Evolutionary conservation across 371 early-diverging fungal genomes (phyloP).

Genomic region (Dinochytrium kinnereticum): DNA sequence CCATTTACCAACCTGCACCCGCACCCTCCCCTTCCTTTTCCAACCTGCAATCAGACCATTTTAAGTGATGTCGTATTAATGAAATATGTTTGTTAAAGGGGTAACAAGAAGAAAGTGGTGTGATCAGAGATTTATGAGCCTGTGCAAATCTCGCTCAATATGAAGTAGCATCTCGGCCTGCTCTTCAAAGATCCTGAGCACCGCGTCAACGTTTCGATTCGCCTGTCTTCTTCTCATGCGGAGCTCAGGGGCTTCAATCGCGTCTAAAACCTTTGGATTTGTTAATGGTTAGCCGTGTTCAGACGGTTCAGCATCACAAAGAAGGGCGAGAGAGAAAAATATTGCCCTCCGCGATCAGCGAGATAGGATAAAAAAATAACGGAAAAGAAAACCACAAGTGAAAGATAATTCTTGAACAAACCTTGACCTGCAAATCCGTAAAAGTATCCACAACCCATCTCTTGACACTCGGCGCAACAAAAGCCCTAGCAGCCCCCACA

Average conservation of each 20-base stretch:
- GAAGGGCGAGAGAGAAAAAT: not conserved
- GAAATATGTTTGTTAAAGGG: too few species aligned
- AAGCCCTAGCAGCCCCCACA: constrained; percentile 5
- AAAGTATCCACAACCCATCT: not conserved
- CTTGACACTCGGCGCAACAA: not conserved
- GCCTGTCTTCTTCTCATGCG: not conserved
- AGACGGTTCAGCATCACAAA: not conserved
- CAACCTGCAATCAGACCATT: too few species aligned
- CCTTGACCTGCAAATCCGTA: constrained; percentile 4
- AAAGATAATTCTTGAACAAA: too few species aligned
- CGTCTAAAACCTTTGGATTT: not conserved
- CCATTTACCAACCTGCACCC: too few species aligned
- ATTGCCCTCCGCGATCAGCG: too few species aligned
- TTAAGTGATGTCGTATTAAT: too few species aligned
- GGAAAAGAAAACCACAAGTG: too few species aligned
- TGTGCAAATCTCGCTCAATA: not conserved
- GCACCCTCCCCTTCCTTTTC: too few species aligned
- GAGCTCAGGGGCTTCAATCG: not conserved
- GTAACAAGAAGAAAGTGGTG: not conserved
- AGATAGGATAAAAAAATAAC: not conserved
- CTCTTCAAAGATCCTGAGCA: not conserved
- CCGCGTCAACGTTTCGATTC: constrained; percentile 1
- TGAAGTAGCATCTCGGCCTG: not conserved
- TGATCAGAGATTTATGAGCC: not conserved
- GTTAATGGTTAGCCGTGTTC: not conserved